These are phyloP conservation scores for Solanum lignicaule DNA, from an alignment of 257 asterid species.

Conservation along the genomic window DNA sequence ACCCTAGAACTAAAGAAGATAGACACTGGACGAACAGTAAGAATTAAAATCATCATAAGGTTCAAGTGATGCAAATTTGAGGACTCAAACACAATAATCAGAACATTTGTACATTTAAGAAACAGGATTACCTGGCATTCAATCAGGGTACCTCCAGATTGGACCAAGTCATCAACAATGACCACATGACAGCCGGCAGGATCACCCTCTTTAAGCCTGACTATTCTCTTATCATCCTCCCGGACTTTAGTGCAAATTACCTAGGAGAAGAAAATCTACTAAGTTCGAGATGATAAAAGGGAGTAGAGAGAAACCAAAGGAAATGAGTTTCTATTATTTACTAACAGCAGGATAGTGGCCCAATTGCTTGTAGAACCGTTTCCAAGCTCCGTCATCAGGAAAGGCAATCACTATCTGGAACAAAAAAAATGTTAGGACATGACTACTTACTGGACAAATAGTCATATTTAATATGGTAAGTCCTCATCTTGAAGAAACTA, in stretches of 20 bases:
- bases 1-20: background rate
- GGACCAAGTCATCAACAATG: constrained; percentile 94
- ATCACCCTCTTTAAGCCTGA: constrained; percentile 90
- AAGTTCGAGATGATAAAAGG: background rate
- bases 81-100: background rate
- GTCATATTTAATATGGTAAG: background rate
- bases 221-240: constrained; percentile 89
- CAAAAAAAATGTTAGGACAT: background rate
- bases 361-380: constrained; percentile 80
- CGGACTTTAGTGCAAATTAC: constrained; percentile 94
- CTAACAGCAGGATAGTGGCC: constrained; percentile 71
- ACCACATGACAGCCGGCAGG: constrained; percentile 93
- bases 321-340: background rate
- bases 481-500: background rate
- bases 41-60: background rate
- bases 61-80: background rate
- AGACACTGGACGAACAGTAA: background rate
- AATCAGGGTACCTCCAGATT: constrained; percentile 91
- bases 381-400: constrained; percentile 99
- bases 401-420: constrained; percentile 79
- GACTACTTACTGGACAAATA: background rate
- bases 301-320: background rate
- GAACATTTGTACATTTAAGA: background rate
- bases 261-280: constrained; percentile 15
- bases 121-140: constrained; percentile 72